Percentiles rank a stretch among this genome's conserved stretches.
These are phyloP conservation scores for Vicia faba DNA, from an alignment of 306 rosid genomes.

Conservation along the genomic window DNA sequence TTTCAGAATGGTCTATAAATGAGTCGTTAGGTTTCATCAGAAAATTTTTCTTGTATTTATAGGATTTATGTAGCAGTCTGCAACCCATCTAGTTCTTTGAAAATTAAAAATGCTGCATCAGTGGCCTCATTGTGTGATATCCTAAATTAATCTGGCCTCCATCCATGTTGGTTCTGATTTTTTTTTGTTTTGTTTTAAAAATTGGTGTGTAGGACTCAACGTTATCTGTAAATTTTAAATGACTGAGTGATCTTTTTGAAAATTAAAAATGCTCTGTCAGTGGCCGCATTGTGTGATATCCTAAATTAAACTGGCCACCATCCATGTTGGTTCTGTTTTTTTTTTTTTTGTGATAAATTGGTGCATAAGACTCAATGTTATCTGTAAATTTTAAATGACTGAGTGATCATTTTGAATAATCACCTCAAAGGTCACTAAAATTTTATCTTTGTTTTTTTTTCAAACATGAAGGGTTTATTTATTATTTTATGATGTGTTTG, in stretches of 20 bases:
- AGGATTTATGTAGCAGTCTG: conserved; percentile 7
- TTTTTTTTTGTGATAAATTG: conserved; percentile 14
- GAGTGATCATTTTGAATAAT: conserved; percentile 30
- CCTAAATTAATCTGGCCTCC: conserved; percentile 28
- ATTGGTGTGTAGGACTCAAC: conserved; percentile 10
- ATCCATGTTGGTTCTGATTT: conserved; percentile 7
- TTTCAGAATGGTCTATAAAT: conserved; percentile 18
- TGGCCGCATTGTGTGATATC: conserved; percentile 8
- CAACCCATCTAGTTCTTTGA: conserved; percentile 17
- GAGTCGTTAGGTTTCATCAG: conserved; percentile 13
- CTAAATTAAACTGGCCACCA: conserved; percentile 22
- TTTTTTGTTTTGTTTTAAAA: conserved; percentile 20
- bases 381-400: conserved; percentile 11
- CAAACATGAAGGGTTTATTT: conserved; percentile 2
- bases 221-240: conserved; percentile 16
- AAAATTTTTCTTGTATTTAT: conserved; percentile 2
- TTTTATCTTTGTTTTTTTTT: conserved; percentile 20
- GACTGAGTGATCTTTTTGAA: conserved; percentile 28
- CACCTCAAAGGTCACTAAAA: conserved; percentile 21
- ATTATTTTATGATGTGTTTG: conserved; percentile 32
- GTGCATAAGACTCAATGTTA: conserved; percentile 12
- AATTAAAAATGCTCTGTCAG: conserved; percentile 20
- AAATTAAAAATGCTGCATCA: conserved; percentile 21
- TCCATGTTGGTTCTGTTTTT: conserved; percentile 8
- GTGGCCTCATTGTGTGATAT: conserved; percentile 4